Evolutionary conservation across 1,139 yeast species (phyloP).

Genomic region (Blastobotrys petasosporus): DNA sequence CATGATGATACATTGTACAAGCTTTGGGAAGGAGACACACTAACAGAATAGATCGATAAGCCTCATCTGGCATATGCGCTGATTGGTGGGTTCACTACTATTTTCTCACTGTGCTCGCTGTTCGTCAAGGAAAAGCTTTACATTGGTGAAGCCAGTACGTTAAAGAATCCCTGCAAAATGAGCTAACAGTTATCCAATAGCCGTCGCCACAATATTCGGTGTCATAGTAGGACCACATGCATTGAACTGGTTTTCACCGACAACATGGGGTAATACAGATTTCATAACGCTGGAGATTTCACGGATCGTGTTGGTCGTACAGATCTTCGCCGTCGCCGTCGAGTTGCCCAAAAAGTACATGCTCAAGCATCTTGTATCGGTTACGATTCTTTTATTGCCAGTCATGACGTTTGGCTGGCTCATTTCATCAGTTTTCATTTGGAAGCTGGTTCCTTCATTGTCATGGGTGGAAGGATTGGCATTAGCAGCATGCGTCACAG

Average conservation of each 20-base stretch:
- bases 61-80: conserved; percentile 92
- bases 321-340: conserved; percentile 95
- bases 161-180: no score
- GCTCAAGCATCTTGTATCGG: conserved; percentile 85
- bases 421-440: conserved; percentile 75
- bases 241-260: conserved; percentile 80
- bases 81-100: conserved; percentile 80
- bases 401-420: conserved; percentile 96
- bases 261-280: conserved; percentile 87
- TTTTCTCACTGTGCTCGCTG: conserved; percentile 83
- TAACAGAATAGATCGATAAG: conserved; percentile 37
- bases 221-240: conserved; percentile 92
- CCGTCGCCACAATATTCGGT: conserved; percentile 89
- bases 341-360: conserved; percentile 92
- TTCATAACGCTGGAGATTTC: conserved; percentile 82
- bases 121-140: conserved; percentile 84
- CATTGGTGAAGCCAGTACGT: conserved; percentile 75
- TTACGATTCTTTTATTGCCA: conserved; percentile 70
- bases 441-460: conserved; percentile 80
- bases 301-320: conserved; percentile 81
- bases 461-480: conserved; percentile 70
- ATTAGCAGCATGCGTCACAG: conserved; percentile 90
- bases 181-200: neutral
- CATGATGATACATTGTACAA: neutral
- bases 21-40: neutral